phyloP scores from a whole-genome alignment of 805 yeast species.

The Metschnikowia proteae region DNA sequence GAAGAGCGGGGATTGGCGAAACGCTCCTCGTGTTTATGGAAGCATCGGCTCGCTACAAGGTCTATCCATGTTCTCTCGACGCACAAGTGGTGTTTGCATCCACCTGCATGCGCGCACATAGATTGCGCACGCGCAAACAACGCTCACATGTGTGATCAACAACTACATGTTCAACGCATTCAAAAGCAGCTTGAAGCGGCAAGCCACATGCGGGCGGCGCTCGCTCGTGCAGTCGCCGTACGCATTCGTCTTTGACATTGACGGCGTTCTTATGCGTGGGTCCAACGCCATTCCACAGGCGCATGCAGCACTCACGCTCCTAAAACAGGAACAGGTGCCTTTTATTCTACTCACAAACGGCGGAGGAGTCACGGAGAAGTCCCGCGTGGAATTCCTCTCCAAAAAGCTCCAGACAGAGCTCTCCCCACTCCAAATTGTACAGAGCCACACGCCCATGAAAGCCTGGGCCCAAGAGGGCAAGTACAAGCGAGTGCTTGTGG shows the following conservation, averaged over 20 bases:
- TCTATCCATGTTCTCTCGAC: neutral
- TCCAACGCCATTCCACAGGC: constrained; percentile 64
- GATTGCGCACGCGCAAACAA: constrained; percentile 1
- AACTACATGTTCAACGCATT: neutral
- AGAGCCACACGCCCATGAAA: constrained; percentile 83
- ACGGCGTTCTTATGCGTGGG: constrained; percentile 84
- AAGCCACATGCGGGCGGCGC: neutral
- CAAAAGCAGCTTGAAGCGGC: neutral
- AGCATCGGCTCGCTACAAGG: no score
- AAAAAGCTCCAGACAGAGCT: constrained; percentile 42
- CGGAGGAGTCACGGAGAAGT: constrained; percentile 70
- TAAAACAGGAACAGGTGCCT: constrained; percentile 58
- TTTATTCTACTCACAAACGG: constrained; percentile 87
- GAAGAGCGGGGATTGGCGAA: no score
- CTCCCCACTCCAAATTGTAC: constrained; percentile 66
- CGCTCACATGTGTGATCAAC: neutral
- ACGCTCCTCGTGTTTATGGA: no score
- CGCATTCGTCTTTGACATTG: constrained; percentile 55
- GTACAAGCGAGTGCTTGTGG: constrained; percentile 64
- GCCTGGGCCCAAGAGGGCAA: constrained; percentile 45
- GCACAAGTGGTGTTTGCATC: neutral
- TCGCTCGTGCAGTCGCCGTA: constrained; percentile 6
- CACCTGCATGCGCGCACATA: neutral
- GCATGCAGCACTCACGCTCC: constrained; percentile 49
- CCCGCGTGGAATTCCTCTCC: constrained; percentile 54